phyloP scores from a whole-genome alignment of 176 grass and related monocot species.

The Rhynchospora pubera region DNA sequence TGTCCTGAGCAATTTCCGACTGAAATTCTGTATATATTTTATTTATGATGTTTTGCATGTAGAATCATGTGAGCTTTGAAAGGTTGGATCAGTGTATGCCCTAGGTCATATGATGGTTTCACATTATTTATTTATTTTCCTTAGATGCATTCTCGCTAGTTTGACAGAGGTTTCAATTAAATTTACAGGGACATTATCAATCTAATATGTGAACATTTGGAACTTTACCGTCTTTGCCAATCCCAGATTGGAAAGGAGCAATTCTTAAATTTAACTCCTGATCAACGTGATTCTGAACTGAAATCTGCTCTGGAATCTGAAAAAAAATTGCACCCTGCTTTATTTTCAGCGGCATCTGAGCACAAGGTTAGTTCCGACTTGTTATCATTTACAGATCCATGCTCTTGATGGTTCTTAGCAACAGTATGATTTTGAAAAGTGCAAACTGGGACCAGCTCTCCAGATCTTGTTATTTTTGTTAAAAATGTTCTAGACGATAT shows the following conservation, averaged over 20 bases:
- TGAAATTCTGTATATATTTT: neutral
- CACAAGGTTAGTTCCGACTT: slow-evolving; percentile 51
- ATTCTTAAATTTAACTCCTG: slow-evolving; percentile 52
- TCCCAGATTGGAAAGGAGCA: slow-evolving; percentile 82
- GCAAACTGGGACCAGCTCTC: neutral
- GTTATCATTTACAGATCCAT: neutral
- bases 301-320: slow-evolving; percentile 64
- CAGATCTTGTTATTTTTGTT: neutral
- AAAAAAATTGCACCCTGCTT: slow-evolving; percentile 86
- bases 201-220: slow-evolving; percentile 74
- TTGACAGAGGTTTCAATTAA: neutral
- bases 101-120: neutral
- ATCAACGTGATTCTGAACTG: slow-evolving; percentile 65
- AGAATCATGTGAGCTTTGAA: neutral
- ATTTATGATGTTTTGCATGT: neutral
- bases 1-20: neutral
- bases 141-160: neutral
- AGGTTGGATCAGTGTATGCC: neutral
- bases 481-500: neutral
- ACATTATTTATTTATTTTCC: neutral
- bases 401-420: neutral
- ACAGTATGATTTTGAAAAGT: neutral
- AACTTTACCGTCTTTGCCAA: slow-evolving; percentile 79
- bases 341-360: slow-evolving; percentile 62
- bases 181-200: slow-evolving; percentile 62